Percentiles rank a stretch among this genome's conserved stretches.
Evolutionary conservation across 805 yeast species (phyloP).

Genomic region (Brettanomyces custersianus): DNA sequence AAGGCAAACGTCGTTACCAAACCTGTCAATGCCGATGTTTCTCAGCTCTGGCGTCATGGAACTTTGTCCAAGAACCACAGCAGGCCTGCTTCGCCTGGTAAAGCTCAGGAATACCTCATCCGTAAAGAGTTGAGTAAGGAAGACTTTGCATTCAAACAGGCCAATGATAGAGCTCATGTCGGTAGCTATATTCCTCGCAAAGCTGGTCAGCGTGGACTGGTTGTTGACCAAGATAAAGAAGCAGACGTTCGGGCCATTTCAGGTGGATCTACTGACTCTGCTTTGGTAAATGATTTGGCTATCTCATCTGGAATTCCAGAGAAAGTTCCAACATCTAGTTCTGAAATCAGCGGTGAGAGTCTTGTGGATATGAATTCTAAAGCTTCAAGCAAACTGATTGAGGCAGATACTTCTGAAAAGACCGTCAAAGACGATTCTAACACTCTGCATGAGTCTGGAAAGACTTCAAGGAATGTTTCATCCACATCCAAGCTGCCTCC

Average conservation of each 20-base stretch:
- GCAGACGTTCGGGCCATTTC: background rate
- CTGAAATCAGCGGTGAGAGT: background rate
- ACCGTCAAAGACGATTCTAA: background rate
- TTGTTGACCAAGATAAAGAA: constrained; percentile 9
- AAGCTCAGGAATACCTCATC: constrained; percentile 22
- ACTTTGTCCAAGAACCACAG: constrained; percentile 14
- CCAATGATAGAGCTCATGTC: constrained; percentile 14
- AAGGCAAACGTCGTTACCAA: too few relatives aligned
- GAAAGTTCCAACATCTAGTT: background rate
- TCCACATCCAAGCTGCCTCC: background rate
- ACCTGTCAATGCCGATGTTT: constrained; percentile 9
- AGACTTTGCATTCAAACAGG: constrained; percentile 22
- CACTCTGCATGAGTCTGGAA: background rate
- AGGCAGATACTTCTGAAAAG: background rate
- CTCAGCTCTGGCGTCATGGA: constrained; percentile 23
- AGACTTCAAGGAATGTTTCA: background rate
- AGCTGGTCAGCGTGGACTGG: constrained; percentile 18
- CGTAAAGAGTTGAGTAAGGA: constrained; percentile 24
- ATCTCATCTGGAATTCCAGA: constrained; percentile 16
- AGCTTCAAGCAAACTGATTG: too few relatives aligned
- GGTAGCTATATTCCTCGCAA: constrained; percentile 7
- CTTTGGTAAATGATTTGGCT: constrained; percentile 21
- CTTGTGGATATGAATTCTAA: background rate
- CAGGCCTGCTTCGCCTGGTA: constrained; percentile 13
- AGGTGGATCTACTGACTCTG: background rate